Evolutionary conservation across 495 filamentous ascomycete genomes (phyloP).

Genomic region (Penicillium simplicissimum): DNA sequence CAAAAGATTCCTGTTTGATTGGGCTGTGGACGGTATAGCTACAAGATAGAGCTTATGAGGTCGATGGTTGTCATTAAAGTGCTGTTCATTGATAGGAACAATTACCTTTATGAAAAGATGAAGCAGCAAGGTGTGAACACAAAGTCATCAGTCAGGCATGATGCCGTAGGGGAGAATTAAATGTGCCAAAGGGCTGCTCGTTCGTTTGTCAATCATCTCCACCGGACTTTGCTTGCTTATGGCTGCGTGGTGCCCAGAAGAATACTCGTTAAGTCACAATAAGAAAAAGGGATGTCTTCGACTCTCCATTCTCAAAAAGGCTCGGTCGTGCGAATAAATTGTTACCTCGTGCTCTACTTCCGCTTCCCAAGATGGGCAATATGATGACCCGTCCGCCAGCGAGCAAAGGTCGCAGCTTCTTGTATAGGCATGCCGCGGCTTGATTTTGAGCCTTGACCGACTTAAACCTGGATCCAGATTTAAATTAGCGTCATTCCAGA

Average conservation of each 20-base stretch:
- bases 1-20: slow-evolving; percentile 37
- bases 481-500: too few relatives aligned
- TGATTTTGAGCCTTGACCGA: too few relatives aligned
- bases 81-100: too few relatives aligned
- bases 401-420: not conserved
- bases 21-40: not conserved
- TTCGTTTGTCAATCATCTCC: not conserved
- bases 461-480: too few relatives aligned
- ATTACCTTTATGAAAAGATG: too few relatives aligned
- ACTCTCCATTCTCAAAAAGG: too few relatives aligned
- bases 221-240: not conserved
- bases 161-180: not conserved
- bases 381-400: not conserved
- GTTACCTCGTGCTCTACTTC: not conserved
- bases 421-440: not conserved
- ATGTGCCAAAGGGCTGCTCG: not conserved
- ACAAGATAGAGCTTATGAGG: too few relatives aligned
- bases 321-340: too few relatives aligned
- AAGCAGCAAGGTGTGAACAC: not conserved
- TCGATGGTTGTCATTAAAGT: too few relatives aligned
- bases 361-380: not conserved
- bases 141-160: not conserved
- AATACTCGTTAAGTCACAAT: too few relatives aligned
- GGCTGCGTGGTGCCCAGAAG: not conserved
- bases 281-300: too few relatives aligned